These are phyloP conservation scores for Hericium rajendrae DNA, from an alignment of 768 basidiomycete genomes.

Conservation along the genomic window DNA sequence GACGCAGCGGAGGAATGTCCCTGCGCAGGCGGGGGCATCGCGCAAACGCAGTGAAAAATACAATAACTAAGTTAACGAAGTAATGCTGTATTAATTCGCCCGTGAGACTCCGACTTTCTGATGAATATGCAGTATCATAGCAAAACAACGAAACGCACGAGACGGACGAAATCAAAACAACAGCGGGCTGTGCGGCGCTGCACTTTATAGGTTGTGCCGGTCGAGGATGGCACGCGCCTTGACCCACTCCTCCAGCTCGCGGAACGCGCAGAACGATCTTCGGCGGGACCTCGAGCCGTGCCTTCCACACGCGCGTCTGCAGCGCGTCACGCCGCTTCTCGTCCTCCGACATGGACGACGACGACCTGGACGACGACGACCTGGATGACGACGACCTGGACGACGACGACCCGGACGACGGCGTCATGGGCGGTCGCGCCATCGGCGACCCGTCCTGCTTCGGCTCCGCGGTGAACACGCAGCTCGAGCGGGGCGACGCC, in stretches of 20 bases:
- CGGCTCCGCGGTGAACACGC: constrained; percentile 1
- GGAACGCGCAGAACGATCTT: constrained; percentile 57
- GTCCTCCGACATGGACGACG: constrained; percentile 30
- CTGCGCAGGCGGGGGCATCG: no score
- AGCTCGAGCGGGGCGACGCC: background rate
- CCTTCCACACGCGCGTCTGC: constrained; percentile 55
- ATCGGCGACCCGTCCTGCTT: background rate
- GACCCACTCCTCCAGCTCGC: constrained; percentile 56
- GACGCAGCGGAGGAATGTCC: no score
- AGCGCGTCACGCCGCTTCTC: constrained; percentile 50
- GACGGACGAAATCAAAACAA: no score
- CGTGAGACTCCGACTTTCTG: no score
- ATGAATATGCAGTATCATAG: no score
- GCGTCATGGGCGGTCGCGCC: no score
- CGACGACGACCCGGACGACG: background rate
- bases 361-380: background rate
- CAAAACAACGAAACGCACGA: no score
- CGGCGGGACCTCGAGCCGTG: constrained; percentile 47
- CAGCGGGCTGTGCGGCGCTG: no score
- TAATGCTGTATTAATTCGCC: no score
- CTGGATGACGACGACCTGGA: background rate
- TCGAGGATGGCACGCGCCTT: constrained; percentile 42
- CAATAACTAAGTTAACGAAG: no score
- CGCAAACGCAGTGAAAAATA: no score
- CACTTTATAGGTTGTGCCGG: background rate